Conservation (phyloP, 495 filamentous ascomycete genomes). For the Aspergillus mulundensis region DNA sequence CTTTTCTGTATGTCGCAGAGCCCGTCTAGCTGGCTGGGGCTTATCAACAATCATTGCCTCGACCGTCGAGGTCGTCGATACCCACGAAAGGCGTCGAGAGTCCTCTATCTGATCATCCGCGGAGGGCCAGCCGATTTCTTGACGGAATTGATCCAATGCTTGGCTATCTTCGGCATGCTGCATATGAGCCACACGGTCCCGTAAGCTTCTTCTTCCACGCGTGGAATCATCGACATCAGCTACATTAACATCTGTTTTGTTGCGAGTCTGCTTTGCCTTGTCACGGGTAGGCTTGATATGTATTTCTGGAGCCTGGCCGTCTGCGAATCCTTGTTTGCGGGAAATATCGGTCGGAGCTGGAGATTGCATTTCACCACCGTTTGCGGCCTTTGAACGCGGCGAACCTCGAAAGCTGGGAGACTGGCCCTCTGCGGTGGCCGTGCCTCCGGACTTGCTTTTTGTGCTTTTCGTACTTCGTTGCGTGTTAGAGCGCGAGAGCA, state of each 20-base stretch:
- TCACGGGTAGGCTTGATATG: conserved; percentile 2
- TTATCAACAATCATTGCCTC: conserved; percentile 67
- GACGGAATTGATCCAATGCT: conserved; percentile 38
- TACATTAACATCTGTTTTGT: conserved; percentile 17
- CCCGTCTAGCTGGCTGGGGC: conserved; percentile 45
- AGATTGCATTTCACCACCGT: background rate
- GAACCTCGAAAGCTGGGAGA: background rate
- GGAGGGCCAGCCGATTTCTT: conserved; percentile 43
- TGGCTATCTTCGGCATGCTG: conserved; percentile 20
- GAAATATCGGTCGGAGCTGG: background rate
- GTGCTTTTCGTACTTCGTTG: conserved; percentile 23
- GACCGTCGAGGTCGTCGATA: conserved; percentile 66
- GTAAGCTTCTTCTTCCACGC: conserved; percentile 33
- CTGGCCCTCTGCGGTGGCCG: too few relatives aligned
- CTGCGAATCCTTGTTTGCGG: background rate
- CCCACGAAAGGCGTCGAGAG: conserved; percentile 49
- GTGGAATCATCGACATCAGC: conserved; percentile 23
- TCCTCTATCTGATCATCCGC: conserved; percentile 30
- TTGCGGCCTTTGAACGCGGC: background rate
- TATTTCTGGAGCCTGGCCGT: background rate
- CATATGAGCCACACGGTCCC: conserved; percentile 30
- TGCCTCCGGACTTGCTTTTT: background rate
- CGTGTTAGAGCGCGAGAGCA: conserved; percentile 23
- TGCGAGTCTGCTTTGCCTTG: conserved; percentile 3
- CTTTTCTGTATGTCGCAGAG: conserved; percentile 68